phyloP scores from a whole-genome alignment of 805 yeast species.

The Candida parachauliodes region DNA sequence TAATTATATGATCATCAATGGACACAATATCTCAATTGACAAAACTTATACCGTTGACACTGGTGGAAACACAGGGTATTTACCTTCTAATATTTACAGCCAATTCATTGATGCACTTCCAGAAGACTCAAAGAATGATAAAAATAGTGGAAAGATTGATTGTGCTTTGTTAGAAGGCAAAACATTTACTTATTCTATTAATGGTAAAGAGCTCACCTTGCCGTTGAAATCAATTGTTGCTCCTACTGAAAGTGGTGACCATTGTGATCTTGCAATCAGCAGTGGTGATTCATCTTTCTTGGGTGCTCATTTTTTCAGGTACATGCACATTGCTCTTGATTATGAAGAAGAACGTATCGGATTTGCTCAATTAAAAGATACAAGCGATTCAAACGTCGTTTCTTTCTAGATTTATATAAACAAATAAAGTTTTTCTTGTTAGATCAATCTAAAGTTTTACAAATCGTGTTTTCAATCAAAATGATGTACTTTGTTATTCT shows the following conservation, averaged over 20 bases:
- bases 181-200: background rate
- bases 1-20: slow-evolving; percentile 2
- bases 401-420: too few relatives aligned
- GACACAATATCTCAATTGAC: background rate
- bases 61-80: background rate
- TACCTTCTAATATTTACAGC: background rate
- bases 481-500: too few relatives aligned
- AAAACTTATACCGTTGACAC: background rate
- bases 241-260: background rate
- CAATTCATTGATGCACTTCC: slow-evolving; percentile 1
- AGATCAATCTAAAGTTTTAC: too few relatives aligned
- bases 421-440: too few relatives aligned
- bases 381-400: slow-evolving; percentile 1
- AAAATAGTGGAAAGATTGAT: background rate
- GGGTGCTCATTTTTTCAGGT: slow-evolving; percentile 4
- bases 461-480: too few relatives aligned
- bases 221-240: slow-evolving; percentile 2
- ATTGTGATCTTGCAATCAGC: background rate
- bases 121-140: background rate
- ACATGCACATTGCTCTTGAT: slow-evolving; percentile 3
- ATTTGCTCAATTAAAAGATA: slow-evolving; percentile 3
- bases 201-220: slow-evolving; percentile 1
- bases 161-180: slow-evolving; percentile 1
- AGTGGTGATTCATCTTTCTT: background rate
- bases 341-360: slow-evolving; percentile 2